Evolutionary conservation across 441 rosid genomes (phyloP), one percentile per base, ranked within the genome.

Genomic region (Bruguiera hainesii): DNA sequence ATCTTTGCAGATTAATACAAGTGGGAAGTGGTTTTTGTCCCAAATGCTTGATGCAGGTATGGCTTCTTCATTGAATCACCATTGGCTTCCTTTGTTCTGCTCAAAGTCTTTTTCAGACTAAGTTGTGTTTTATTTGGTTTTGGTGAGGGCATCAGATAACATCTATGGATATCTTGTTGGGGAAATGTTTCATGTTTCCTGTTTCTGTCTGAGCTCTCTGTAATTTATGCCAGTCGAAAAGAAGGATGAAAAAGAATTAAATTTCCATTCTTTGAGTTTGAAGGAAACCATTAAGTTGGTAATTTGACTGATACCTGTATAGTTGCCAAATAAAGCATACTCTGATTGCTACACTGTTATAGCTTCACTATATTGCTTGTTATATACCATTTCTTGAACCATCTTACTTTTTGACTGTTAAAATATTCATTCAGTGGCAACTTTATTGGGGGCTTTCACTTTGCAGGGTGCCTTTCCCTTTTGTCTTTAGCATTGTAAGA

Each of bases 1-100:
- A 10, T 70, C 62, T 71, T 57, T 74, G 63, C 83, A 73, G 71
- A 79, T 72, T 53, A 69, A 72, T 46, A 71, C 35, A 61, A 80
- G 68, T 58, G 84, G 81, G 62, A 84, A 79, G 76, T 77, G 72
- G 56, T 73, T 83, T 83, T 79, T 84, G 74, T 67, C 83, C 60
- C 82, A 72, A 67, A 71, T 74, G 65, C 75, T 64, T 67, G 84
- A 79, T 51, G 68, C 87, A 78, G 98, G 98, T 89, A 71, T 76
- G 71, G 16, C 56, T 57, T 66, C 21, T 62, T 60, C 52, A 13
- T 64, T 29, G 46, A 37, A 19, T 52, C 63, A 7, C 64, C 26
- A 56, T 19, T 53, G 28, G 21, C 26, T 42, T 68, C 56, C 51
- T 61, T 63, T 56, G 31, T 67, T 67, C 21, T 58, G 48, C 61